These are phyloP conservation scores for Coemansia guatemalensis DNA, from an alignment of 192 early-diverging fungal genomes.

Conservation along the genomic window DNA sequence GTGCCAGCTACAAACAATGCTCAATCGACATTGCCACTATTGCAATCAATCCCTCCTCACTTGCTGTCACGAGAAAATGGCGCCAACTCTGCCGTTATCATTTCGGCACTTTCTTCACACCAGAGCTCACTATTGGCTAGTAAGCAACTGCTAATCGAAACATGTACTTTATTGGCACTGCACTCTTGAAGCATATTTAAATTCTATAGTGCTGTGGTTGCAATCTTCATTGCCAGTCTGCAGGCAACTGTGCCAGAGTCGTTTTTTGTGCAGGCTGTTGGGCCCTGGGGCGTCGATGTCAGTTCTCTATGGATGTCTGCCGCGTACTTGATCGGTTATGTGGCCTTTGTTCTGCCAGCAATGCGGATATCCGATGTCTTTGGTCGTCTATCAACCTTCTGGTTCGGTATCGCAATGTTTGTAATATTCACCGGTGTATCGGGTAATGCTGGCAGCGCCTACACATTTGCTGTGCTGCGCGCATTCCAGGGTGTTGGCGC, in stretches of 20 bases:
- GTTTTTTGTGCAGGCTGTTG: conserved; percentile 47
- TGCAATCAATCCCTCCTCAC: too few relatives aligned
- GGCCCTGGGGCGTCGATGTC: conserved; percentile 37
- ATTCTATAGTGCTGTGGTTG: conserved; percentile 26
- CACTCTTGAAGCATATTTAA: too few relatives aligned
- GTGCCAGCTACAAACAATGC: too few relatives aligned
- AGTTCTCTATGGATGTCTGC: conserved; percentile 53
- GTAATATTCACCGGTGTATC: conserved; percentile 35
- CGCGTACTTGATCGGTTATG: conserved; percentile 50
- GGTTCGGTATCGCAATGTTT: conserved; percentile 35
- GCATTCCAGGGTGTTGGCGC: conserved; percentile 48
- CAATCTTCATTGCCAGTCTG: conserved; percentile 28
- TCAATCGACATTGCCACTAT: too few relatives aligned
- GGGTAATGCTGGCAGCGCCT: conserved; percentile 19
- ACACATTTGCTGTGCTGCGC: conserved; percentile 37
- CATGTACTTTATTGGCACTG: too few relatives aligned
- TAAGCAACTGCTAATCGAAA: too few relatives aligned
- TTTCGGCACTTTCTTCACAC: too few relatives aligned
- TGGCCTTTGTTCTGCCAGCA: conserved; percentile 32
- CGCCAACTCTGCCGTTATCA: too few relatives aligned
- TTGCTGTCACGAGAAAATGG: too few relatives aligned
- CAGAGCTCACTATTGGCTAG: too few relatives aligned
- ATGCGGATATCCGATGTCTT: conserved; percentile 31
- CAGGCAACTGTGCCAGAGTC: conserved; percentile 35
- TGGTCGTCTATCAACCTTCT: conserved; percentile 33